Evolutionary conservation across 1,284 basidiomycete genomes (phyloP).

Genomic region (Apiotrichum brassicae): DNA sequence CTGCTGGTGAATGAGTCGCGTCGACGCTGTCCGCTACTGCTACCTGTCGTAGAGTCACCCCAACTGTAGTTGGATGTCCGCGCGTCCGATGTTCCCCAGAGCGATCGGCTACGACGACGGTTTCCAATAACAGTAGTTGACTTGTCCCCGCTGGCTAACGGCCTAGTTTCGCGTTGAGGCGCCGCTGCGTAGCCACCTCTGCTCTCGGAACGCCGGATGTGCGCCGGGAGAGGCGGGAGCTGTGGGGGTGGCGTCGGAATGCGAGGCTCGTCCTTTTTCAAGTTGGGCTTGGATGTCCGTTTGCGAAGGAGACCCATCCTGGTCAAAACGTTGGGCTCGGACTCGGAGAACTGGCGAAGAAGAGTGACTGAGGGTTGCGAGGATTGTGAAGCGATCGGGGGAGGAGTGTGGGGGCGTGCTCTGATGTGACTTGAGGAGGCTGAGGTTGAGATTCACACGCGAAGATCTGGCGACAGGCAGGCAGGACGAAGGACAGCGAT

Average conservation of each 20-base stretch:
- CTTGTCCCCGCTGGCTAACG: too few relatives aligned
- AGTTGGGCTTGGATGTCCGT: slow-evolving; percentile 10
- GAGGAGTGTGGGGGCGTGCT: too few relatives aligned
- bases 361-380: too few relatives aligned
- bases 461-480: too few relatives aligned
- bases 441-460: too few relatives aligned
- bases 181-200: background rate
- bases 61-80: background rate
- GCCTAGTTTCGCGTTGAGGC: background rate
- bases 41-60: too few relatives aligned
- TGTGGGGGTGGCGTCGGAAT: slow-evolving; percentile 14
- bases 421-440: too few relatives aligned
- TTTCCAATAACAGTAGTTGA: too few relatives aligned
- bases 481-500: too few relatives aligned
- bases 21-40: background rate
- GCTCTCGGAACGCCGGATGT: slow-evolving; percentile 11
- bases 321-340: too few relatives aligned
- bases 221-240: slow-evolving; percentile 17
- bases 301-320: slow-evolving; percentile 19
- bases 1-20: slow-evolving; percentile 6
- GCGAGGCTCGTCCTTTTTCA: slow-evolving; percentile 11
- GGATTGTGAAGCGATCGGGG: too few relatives aligned
- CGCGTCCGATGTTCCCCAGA: background rate
- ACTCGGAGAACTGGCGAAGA: too few relatives aligned
- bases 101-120: background rate